Evolutionary conservation across 2,329 filamentous ascomycete genomes (phyloP).

Genomic region (Colletotrichum horii): DNA sequence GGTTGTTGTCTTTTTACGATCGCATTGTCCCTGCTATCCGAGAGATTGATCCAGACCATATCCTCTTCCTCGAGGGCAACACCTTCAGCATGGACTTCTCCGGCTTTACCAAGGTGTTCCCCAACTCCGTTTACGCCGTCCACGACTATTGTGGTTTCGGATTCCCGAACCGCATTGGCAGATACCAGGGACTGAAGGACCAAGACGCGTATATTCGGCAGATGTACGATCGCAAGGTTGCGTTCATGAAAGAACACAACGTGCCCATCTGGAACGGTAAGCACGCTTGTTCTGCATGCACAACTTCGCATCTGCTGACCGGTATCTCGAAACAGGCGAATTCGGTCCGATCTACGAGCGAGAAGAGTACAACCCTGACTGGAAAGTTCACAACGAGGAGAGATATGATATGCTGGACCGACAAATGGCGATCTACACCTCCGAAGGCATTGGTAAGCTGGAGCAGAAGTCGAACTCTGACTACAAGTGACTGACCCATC

Average conservation of each 20-base stretch:
- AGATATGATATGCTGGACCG: constrained; percentile 51
- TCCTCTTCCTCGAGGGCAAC: constrained; percentile 47
- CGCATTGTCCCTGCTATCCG: constrained; percentile 39
- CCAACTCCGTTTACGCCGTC: constrained; percentile 49
- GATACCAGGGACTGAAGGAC: constrained; percentile 43
- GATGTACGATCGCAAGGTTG: constrained; percentile 40
- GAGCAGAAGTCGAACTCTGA: fast-evolving
- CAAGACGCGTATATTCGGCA: constrained; percentile 34
- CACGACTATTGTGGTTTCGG: constrained; percentile 54
- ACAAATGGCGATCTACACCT: constrained; percentile 53
- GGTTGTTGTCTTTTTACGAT: constrained; percentile 40
- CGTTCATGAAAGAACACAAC: constrained; percentile 41
- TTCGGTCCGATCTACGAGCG: constrained; percentile 42
- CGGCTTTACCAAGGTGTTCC: constrained; percentile 29
- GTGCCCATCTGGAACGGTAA: constrained; percentile 48
- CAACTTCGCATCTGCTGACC: neutral
- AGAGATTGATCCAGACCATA: constrained; percentile 44
- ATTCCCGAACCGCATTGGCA: constrained; percentile 37
- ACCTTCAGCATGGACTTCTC: constrained; percentile 49
- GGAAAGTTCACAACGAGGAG: constrained; percentile 43
- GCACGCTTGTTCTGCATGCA: neutral
- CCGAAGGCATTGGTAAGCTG: constrained; percentile 15
- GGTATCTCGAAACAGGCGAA: constrained; percentile 25
- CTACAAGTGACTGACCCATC: neutral
- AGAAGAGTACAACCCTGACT: constrained; percentile 31